A percentile compares a stretch with the other conserved stretches of the same genome.
Conservation (phyloP, 495 filamentous ascomycete species). For the Pseudoneurospora amorphoporcata region DNA sequence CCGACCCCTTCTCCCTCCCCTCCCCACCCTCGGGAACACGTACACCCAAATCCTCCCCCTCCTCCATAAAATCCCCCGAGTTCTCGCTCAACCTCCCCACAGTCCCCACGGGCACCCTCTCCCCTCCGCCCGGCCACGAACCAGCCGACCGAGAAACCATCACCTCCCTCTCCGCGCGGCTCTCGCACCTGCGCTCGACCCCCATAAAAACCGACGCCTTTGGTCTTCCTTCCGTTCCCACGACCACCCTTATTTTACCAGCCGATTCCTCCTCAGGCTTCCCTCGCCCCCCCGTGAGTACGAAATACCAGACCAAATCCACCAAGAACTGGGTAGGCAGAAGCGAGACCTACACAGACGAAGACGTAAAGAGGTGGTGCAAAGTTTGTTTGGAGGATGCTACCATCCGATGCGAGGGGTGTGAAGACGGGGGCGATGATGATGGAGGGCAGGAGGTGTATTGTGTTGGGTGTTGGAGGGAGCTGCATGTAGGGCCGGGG, state of each 20-base stretch:
- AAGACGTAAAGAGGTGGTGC: conserved; percentile 59
- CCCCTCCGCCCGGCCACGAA: conserved; percentile 6
- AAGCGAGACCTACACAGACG: conserved; percentile 41
- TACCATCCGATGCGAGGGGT: conserved; percentile 49
- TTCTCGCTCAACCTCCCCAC: conserved; percentile 20
- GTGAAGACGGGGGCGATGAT: conserved; percentile 40
- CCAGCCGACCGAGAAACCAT: conserved; percentile 26
- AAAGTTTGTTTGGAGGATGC: conserved; percentile 60
- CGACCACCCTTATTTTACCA: conserved; percentile 13
- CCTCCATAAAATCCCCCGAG: not conserved
- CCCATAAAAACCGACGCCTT: conserved; percentile 23
- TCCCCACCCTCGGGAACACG: not conserved
- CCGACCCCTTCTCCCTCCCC: not conserved
- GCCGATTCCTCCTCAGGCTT: conserved; percentile 36
- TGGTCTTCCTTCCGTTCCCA: conserved; percentile 44
- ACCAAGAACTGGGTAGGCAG: not conserved
- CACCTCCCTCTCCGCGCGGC: conserved; percentile 29
- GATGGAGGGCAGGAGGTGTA: conserved; percentile 27
- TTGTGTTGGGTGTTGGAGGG: conserved; percentile 56
- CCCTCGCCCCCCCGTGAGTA: conserved; percentile 33
- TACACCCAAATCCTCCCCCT: not conserved
- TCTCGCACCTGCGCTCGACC: conserved; percentile 19
- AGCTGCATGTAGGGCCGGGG: conserved; percentile 51
- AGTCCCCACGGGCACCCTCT: conserved; percentile 23
- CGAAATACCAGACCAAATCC: not conserved